phyloP scores from a whole-genome alignment of 352 stramenopile genomes.

The Phytophthora chlamydospora region DNA sequence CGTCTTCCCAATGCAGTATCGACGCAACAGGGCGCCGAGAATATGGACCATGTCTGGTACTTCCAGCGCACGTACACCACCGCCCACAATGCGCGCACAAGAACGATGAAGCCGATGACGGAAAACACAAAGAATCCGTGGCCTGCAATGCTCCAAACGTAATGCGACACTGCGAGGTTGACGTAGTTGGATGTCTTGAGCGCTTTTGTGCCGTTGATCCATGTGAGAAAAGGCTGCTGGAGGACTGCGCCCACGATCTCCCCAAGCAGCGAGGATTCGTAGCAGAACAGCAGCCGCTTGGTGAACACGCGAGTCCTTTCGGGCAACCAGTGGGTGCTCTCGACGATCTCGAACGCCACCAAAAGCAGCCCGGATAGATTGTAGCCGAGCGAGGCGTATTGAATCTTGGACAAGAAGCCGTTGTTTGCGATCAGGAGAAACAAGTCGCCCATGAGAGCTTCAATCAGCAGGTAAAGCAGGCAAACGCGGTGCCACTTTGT shows the following conservation, averaged over 20 bases:
- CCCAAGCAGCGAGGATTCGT: slow-evolving; percentile 26
- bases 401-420: slow-evolving; percentile 23
- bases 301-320: slow-evolving; percentile 6
- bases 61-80: slow-evolving; percentile 24
- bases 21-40: slow-evolving; percentile 15
- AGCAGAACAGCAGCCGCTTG: slow-evolving; percentile 33
- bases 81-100: slow-evolving; percentile 14
- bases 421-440: slow-evolving; percentile 37
- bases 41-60: slow-evolving; percentile 15
- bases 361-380: slow-evolving; percentile 34
- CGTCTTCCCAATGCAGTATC: slow-evolving; percentile 23
- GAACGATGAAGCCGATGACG: slow-evolving; percentile 18
- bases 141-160: slow-evolving; percentile 31
- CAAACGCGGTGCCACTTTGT: slow-evolving; percentile 22
- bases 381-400: slow-evolving; percentile 33
- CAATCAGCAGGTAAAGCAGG: slow-evolving; percentile 32
- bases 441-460: slow-evolving; percentile 38
- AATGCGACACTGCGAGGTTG: slow-evolving; percentile 21
- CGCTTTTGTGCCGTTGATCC: slow-evolving; percentile 17
- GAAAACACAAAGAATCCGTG: slow-evolving; percentile 29
- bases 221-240: slow-evolving; percentile 25
- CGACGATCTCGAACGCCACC: slow-evolving; percentile 34
- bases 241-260: slow-evolving; percentile 17
- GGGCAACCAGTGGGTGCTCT: slow-evolving; percentile 16
- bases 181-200: slow-evolving; percentile 18